Conservation (phyloP, 495 filamentous ascomycete genomes). For the Xanthoparmelia taractica region DNA sequence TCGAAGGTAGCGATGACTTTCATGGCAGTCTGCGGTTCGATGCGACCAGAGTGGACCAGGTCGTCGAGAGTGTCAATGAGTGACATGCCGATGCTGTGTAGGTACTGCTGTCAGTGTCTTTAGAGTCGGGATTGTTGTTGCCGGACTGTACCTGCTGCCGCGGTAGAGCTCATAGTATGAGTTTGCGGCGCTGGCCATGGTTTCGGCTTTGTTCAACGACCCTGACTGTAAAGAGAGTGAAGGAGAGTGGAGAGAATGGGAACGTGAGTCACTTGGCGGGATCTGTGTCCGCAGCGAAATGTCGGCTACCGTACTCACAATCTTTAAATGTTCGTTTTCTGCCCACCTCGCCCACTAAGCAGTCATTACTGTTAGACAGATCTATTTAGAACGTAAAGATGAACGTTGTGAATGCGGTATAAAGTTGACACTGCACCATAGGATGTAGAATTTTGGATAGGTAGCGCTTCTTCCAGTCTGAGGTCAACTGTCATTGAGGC, state of each 20-base stretch:
- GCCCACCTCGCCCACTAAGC: not conserved
- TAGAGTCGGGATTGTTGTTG: not conserved
- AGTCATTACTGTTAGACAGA: too few relatives aligned
- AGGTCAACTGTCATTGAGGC: too few relatives aligned
- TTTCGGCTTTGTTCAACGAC: not conserved
- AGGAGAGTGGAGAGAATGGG: not conserved
- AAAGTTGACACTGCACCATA: too few relatives aligned
- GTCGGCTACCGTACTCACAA: not conserved
- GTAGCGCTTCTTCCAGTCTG: too few relatives aligned
- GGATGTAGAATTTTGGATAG: too few relatives aligned
- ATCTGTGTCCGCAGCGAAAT: not conserved
- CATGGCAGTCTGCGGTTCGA: conserved; percentile 97
- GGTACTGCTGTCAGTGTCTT: conserved; percentile 23
- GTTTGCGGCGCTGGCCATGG: conserved; percentile 18
- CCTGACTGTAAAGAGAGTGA: not conserved
- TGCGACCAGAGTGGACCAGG: conserved; percentile 81
- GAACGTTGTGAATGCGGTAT: too few relatives aligned
- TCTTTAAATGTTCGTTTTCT: not conserved
- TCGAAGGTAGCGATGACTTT: conserved; percentile 94
- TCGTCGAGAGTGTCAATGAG: conserved; percentile 96
- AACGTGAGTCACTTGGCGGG: not conserved
- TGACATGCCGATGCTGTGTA: conserved; percentile 71
- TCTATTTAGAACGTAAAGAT: too few relatives aligned
- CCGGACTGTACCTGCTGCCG: conserved; percentile 72
- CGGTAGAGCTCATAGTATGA: conserved; percentile 94